Conservation (phyloP, 192 early-diverging fungal genomes). For the Geosiphon pyriformis region DNA sequence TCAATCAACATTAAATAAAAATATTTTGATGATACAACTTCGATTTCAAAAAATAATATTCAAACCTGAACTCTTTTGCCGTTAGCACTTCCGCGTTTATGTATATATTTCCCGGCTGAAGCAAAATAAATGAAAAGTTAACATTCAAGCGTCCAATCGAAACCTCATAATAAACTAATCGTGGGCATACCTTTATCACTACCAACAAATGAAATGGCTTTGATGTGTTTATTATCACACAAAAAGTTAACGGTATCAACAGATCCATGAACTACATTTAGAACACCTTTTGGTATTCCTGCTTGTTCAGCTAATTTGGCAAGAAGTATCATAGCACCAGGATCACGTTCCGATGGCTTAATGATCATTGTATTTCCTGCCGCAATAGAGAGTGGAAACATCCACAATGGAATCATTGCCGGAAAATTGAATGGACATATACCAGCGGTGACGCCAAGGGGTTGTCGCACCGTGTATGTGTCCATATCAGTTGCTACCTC, state of each 20-base stretch:
- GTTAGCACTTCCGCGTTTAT: slow-evolving; percentile 75
- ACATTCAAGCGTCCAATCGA: no score
- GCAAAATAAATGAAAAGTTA: neutral
- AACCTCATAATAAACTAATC: no score
- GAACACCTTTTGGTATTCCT: slow-evolving; percentile 84
- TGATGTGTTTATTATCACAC: slow-evolving; percentile 76
- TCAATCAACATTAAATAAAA: neutral
- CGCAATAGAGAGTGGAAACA: slow-evolving; percentile 93
- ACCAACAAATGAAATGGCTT: slow-evolving; percentile 94
- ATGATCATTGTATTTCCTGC: slow-evolving; percentile 87
- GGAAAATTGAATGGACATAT: slow-evolving; percentile 98
- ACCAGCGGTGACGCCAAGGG: slow-evolving; percentile 87
- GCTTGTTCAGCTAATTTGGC: slow-evolving; percentile 82
- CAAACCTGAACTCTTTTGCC: slow-evolving; percentile 88
- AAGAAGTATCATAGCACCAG: slow-evolving; percentile 86
- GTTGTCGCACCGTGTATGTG: slow-evolving; percentile 89
- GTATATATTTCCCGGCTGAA: slow-evolving; percentile 81
- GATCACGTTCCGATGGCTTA: slow-evolving; percentile 93
- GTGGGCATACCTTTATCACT: slow-evolving; percentile 57
- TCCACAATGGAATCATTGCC: slow-evolving; percentile 92
- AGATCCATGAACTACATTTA: slow-evolving; percentile 90
- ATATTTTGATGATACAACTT: neutral
- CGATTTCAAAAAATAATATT: neutral
- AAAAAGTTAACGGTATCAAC: slow-evolving; percentile 86
- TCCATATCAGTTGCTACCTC: slow-evolving; percentile 92